Evolutionary conservation across 1,284 basidiomycete genomes (phyloP).

Genomic region (Chondrostereum purpureum): DNA sequence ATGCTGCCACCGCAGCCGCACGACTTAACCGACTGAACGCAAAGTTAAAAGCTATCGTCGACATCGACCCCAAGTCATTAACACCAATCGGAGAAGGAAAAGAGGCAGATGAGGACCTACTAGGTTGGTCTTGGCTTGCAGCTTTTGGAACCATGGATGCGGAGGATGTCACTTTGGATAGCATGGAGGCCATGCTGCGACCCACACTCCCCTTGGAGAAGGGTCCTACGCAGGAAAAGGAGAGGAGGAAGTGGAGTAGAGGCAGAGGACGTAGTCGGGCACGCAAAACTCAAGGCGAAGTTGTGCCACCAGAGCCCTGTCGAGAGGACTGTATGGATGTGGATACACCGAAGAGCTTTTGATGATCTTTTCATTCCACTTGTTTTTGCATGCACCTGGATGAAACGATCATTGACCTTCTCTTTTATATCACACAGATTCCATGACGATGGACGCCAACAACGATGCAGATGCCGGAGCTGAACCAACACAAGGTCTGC

Average conservation of each 20-base stretch:
- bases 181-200: conserved; percentile 30
- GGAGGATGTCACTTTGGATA: conserved; percentile 44
- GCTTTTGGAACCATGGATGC: conserved; percentile 52
- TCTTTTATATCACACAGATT: conserved; percentile 19
- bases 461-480: neutral
- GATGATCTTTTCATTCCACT: conserved; percentile 24
- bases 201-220: too few relatives aligned
- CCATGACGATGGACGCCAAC: neutral
- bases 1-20: conserved; percentile 80
- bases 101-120: conserved; percentile 29
- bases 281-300: conserved; percentile 3
- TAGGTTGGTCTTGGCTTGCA: conserved; percentile 66
- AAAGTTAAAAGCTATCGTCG: conserved; percentile 54
- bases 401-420: conserved; percentile 29
- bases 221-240: conserved; percentile 5
- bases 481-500: conserved; percentile 10
- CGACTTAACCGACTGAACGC: conserved; percentile 72
- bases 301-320: too few relatives aligned
- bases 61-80: conserved; percentile 29
- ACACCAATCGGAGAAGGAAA: conserved; percentile 26
- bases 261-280: neutral
- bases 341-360: too few relatives aligned
- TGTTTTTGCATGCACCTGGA: conserved; percentile 22
- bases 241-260: conserved; percentile 9
- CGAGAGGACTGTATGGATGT: too few relatives aligned